phyloP scores from a whole-genome alignment of 2,329 filamentous ascomycete species.

The Pseudogymnoascus sp. region DNA sequence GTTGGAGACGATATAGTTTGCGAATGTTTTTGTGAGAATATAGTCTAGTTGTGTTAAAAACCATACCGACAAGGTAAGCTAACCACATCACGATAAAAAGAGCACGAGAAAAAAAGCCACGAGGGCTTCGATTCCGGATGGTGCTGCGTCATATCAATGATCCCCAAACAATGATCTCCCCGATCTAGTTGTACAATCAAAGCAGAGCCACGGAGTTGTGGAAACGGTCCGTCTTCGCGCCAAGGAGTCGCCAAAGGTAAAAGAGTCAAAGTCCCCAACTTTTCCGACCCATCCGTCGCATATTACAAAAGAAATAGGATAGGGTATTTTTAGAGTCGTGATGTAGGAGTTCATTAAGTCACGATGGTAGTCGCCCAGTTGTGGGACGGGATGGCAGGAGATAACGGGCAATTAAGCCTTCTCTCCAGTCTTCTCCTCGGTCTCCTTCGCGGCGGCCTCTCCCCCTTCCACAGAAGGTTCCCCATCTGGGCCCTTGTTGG shows the following conservation, averaged over 20 bases:
- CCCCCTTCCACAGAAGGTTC: slow-evolving; percentile 29
- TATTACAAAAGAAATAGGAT: slow-evolving; percentile 12
- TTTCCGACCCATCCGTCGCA: slow-evolving; percentile 10
- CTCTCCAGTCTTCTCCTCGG: slow-evolving; percentile 44
- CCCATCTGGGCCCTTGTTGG: slow-evolving; percentile 26
- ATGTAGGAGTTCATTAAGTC: slow-evolving; percentile 13
- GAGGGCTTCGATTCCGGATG: background rate
- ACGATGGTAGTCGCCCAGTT: slow-evolving; percentile 6
- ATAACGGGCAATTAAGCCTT: slow-evolving; percentile 39
- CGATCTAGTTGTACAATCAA: slow-evolving; percentile 10
- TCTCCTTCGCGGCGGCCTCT: slow-evolving; percentile 32
- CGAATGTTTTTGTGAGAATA: slow-evolving; percentile 12
- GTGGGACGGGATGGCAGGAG: slow-evolving; percentile 1
- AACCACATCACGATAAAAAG: slow-evolving; percentile 8
- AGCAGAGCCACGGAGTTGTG: background rate
- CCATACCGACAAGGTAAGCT: slow-evolving; percentile 9
- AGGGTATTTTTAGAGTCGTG: slow-evolving; percentile 12
- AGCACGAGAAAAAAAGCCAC: background rate
- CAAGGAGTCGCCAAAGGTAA: slow-evolving; percentile 2
- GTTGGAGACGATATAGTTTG: slow-evolving; percentile 3
- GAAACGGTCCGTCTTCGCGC: slow-evolving; percentile 7
- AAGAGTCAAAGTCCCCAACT: slow-evolving; percentile 9
- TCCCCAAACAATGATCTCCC: slow-evolving; percentile 10
- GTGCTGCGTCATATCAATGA: slow-evolving; percentile 1
- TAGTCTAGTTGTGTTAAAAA: slow-evolving; percentile 12